Evolutionary conservation across 345 rosid genomes (phyloP), one percentile per base, ranked within the genome.

Genomic region (Hibiscus trionum): DNA sequence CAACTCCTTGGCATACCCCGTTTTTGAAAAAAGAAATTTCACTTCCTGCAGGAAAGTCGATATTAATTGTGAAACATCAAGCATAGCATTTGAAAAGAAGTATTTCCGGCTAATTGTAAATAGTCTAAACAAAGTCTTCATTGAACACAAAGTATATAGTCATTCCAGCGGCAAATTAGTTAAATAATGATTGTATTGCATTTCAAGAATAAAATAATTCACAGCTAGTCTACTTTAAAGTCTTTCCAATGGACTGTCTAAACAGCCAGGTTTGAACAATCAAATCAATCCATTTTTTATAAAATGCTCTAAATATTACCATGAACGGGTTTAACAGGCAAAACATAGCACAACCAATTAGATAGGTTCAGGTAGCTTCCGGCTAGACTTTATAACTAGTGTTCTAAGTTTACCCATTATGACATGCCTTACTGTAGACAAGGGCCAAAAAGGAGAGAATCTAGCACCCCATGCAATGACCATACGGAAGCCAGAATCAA

Each of bases 11-110:
- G 75, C 93, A 84, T 58, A 78, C 80, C 70, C 97, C 99, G 77
- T 95, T 90, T 75, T 83, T 92, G 84, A 89, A 95, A 86, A 95
- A 92, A 46, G 93, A 86, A 82, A 95, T 90, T 86, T 95, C 99
- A 77, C 99, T 92, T 29, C 96, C 99, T 95, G 87, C 83, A 79
- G 63, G 49, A 66, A 78, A 44, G 15, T 17, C 66, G 44, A 61
- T 49, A 59, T 42, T 31, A 1, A 76, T 66, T 44, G 50, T 26
- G n/a, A 63, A 24, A 5, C 24, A 71, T 74, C 42, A 42, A 49
- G 42, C 26, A 59, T 39, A 50, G 60, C 58, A 80, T 14, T 61
- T 49, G 73, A 52, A 66, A 72, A 72, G 49, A 61, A 47, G 57
- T 12, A 47, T 66, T 44, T 49, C 5, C 6, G 7, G 46, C 66